Conservation (phyloP, 2,329 filamentous ascomycete species). For the Ceratocystis colombiana region DNA sequence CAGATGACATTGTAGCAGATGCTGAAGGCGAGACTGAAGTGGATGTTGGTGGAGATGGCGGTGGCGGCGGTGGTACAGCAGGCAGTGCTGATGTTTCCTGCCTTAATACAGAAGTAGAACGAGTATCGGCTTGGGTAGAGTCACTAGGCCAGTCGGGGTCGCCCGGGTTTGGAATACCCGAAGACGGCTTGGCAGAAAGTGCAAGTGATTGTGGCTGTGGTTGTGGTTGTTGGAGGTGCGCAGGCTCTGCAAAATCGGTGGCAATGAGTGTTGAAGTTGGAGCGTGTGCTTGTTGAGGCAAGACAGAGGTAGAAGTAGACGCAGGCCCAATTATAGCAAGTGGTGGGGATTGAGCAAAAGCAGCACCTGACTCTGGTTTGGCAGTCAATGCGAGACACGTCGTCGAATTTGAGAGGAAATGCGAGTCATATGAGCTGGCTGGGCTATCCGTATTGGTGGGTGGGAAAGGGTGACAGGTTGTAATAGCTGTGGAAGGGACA, state of each 20-base stretch:
- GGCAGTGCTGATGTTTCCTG: background rate
- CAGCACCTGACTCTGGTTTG: background rate
- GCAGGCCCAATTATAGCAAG: background rate
- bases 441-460: background rate
- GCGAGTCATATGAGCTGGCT: background rate
- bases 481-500: conserved; percentile 7
- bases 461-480: background rate
- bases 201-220: background rate
- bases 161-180: background rate
- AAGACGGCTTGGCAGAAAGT: background rate
- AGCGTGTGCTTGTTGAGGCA: background rate
- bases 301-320: conserved; percentile 12
- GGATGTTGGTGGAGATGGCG: background rate
- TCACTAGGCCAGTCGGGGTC: conserved; percentile 20
- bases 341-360: background rate
- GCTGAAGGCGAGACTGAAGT: background rate
- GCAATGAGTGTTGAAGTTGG: background rate
- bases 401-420: background rate
- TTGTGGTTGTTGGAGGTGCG: background rate
- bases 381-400: background rate
- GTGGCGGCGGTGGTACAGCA: background rate
- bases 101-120: background rate
- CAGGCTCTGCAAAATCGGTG: background rate
- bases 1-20: background rate
- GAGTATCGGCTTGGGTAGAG: conserved; percentile 12